Evolutionary conservation across 495 filamentous ascomycete genomes (phyloP), one percentile per base, ranked within the genome.

Genomic region (Daldinia caldariorum): DNA sequence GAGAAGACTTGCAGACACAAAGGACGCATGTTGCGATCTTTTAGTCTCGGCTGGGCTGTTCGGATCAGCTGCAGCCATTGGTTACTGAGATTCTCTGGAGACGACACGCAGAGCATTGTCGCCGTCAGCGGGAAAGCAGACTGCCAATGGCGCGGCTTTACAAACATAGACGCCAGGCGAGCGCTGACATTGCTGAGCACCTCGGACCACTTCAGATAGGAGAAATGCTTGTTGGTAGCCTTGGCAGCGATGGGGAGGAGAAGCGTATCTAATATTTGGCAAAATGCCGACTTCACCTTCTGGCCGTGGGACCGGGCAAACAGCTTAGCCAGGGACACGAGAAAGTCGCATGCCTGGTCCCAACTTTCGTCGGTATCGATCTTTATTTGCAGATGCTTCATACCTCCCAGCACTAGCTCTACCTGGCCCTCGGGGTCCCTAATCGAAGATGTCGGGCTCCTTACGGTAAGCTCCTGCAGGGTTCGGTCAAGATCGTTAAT

Each of bases 261-360:
- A 10, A 98, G 84, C 61, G 91, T 92, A 68, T 93, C 93, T 66
- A 98, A 85, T 6, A 97, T 88, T 72, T 94, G 90, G 78, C 94
- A 97, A 73, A 97, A 99, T 22, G 94, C 92, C 68, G 94, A 89
- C 74, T 98, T 99, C 66, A 97, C 89, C 32, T 88, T 89, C 63
- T 90, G 90, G 6, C 95, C 95, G 70, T 97, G 93, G 10, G 92
- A 90, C 69, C 88, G 89, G 51, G 88, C 84, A 79, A 97, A 97
- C 37, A 96, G 85, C 35, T 90, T 89, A 22, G 90, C 92, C 18
- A 97, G 80, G 0, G 88, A 88, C 20, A 88, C 84, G 83, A 99
- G 88, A 67, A 96, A 97, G 62, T 93, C 90, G 77, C 94, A 97
- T 3, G 94, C 92, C 63, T 90, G 91, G 29, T 89, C 86, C 91